These are phyloP conservation scores for Fusarium mundagurra DNA, from an alignment of 2,329 filamentous ascomycete genomes.

Conservation along the genomic window DNA sequence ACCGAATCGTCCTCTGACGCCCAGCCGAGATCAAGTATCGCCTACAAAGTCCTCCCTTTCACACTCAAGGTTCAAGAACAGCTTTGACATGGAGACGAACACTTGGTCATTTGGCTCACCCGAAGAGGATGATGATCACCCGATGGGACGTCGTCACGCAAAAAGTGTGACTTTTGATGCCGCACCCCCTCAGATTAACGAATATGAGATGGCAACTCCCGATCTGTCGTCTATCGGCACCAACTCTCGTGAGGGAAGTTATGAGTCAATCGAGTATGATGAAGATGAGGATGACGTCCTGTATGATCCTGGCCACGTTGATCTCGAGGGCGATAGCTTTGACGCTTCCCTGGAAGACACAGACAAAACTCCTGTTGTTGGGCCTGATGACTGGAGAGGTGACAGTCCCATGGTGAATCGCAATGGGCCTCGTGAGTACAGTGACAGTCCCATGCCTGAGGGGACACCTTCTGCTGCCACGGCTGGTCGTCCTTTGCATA, in stretches of 20 bases:
- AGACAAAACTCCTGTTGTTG: slow-evolving; percentile 97
- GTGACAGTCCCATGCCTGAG: slow-evolving; percentile 74
- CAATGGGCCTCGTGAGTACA: slow-evolving; percentile 58
- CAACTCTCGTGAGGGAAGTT: slow-evolving; percentile 92
- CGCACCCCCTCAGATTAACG: slow-evolving; percentile 92
- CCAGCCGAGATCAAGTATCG: slow-evolving; percentile 77
- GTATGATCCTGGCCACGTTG: slow-evolving; percentile 62
- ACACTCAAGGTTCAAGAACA: slow-evolving; percentile 70
- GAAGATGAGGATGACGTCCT: slow-evolving; percentile 71
- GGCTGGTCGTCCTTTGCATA: slow-evolving; percentile 64
- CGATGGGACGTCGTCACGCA: slow-evolving; percentile 79
- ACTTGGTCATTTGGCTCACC: slow-evolving; percentile 75
- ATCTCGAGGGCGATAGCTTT: slow-evolving; percentile 81
- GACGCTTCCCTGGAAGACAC: slow-evolving; percentile 95
- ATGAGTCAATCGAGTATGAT: slow-evolving; percentile 83
- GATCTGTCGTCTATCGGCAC: slow-evolving; percentile 93
- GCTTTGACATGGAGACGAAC: slow-evolving; percentile 74
- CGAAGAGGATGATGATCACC: slow-evolving; percentile 66
- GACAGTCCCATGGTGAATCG: slow-evolving; percentile 61
- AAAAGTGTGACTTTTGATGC: slow-evolving; percentile 98
- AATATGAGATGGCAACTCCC: slow-evolving; percentile 97
- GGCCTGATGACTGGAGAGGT: slow-evolving; percentile 95
- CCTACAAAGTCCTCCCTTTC: slow-evolving; percentile 92
- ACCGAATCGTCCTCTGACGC: slow-evolving; percentile 52
- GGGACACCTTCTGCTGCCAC: slow-evolving; percentile 52